Conservation (phyloP, 2,329 filamentous ascomycete species). For the Clathrospora elynae region DNA sequence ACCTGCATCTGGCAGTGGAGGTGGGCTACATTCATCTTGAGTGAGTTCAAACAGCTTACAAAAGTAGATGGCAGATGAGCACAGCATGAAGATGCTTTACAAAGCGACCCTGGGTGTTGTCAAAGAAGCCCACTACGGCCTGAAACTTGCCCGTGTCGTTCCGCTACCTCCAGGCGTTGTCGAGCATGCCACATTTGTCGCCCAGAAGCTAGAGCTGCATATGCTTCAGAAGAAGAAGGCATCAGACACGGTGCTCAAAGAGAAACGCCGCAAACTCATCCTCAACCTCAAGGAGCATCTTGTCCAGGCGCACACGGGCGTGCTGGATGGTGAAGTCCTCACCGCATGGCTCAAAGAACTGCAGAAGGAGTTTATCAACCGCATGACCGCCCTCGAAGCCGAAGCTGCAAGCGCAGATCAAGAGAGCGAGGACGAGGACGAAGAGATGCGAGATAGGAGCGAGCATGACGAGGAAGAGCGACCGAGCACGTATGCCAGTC, state of each 20-base stretch:
- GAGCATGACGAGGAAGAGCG: constrained; percentile 16
- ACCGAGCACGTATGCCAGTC: constrained; percentile 19
- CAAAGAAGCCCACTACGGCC: constrained; percentile 76
- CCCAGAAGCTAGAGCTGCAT: constrained; percentile 64
- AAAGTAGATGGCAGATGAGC: constrained; percentile 51
- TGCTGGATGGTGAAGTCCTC: constrained; percentile 68
- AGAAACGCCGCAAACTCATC: constrained; percentile 72
- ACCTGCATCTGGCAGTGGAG: constrained; percentile 78
- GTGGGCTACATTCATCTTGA: constrained; percentile 49
- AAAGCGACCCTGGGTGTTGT: constrained; percentile 75
- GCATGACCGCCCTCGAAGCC: constrained; percentile 71
- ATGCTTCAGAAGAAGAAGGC: constrained; percentile 63
- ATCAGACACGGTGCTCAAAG: constrained; percentile 63
- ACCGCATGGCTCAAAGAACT: constrained; percentile 67
- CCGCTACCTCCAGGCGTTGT: constrained; percentile 73
- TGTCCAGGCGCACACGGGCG: constrained; percentile 67
- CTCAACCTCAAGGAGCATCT: constrained; percentile 75
- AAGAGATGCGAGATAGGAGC: constrained; percentile 18
- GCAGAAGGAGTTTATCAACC: constrained; percentile 73
- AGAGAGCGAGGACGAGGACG: constrained; percentile 21
- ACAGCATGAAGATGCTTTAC: constrained; percentile 85
- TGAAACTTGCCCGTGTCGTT: constrained; percentile 77
- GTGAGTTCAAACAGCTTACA: constrained; percentile 4
- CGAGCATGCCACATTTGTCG: constrained; percentile 69
- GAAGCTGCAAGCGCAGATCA: constrained; percentile 34